Percentiles rank a stretch among this genome's conserved stretches.
phyloP scores from a whole-genome alignment of 192 early-diverging fungal genomes.

The Coemansia sp. region DNA sequence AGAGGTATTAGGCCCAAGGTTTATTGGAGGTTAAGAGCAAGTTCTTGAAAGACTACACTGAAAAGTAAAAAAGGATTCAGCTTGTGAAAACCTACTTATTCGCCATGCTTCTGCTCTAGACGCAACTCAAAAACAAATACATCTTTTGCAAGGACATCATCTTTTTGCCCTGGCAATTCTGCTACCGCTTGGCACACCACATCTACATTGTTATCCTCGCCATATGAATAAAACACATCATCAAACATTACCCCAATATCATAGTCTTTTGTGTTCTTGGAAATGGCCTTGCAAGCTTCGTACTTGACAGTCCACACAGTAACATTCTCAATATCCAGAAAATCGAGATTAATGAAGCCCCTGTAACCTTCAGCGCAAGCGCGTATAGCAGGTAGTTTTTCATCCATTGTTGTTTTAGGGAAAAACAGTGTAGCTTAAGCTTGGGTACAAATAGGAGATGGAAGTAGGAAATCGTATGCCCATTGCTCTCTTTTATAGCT shows the following conservation, averaged over 20 bases:
- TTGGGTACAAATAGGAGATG: neutral
- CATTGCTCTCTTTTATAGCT: neutral
- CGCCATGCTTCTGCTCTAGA: neutral
- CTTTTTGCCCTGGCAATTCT: neutral
- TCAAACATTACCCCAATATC: neutral
- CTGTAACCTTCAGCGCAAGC: neutral
- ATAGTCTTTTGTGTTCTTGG: neutral
- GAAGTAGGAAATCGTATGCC: neutral
- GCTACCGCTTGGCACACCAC: neutral
- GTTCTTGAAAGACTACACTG: too few relatives aligned
- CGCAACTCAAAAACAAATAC: neutral
- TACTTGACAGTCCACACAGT: neutral
- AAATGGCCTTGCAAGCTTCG: neutral
- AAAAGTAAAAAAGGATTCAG: too few relatives aligned
- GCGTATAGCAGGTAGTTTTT: neutral
- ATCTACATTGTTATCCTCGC: neutral
- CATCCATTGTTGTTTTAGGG: neutral
- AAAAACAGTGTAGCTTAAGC: neutral
- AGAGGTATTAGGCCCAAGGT: too few relatives aligned
- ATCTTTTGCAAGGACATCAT: neutral
- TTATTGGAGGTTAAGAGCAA: too few relatives aligned
- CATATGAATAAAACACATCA: neutral
- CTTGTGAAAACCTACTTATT: neutral
- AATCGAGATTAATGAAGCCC: neutral
- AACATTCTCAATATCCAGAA: neutral